Base-by-base conservation (phyloP, 2,329 filamentous ascomycete genomes). In the Cryphonectria carpinicola region DNA sequence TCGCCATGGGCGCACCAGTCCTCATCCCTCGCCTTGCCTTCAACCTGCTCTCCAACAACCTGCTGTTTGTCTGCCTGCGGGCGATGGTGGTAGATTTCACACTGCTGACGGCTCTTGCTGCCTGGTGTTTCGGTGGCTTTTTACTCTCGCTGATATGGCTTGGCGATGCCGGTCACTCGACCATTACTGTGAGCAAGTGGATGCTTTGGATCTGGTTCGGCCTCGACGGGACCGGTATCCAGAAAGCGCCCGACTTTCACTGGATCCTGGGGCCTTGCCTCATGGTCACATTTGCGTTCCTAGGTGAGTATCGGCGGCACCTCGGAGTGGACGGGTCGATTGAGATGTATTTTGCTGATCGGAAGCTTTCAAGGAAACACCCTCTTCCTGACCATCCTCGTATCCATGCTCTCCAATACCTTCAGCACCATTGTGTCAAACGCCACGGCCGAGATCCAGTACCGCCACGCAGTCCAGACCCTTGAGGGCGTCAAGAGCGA, bases 161-260 rank as follows among this genome's bases (percentile, higher is more conserved):
- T 11, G 89, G 89, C 71, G 86, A 92, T 74, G 90, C 89, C 28
- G 80, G 81, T 0, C 89, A 92, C 67, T 82, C 86, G 66, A 80
- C 90, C 5, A 82, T 92, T 80, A 93, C 90, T 1, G 94, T 96
- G 73, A 89, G 89, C 61, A 94, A 95, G 80, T 97, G 93, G 93
- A 95, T 97, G 93, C 87, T 96, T 1, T 96, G 92, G 87, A 95
- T 97, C 74, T 97, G 93, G 93, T 96, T 97, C 77, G 93, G 93
- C 2, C 87, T 97, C 1, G 93, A 96, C 75, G 93, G 88, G 8
- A 89, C 86, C 4, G 89, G 89, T 10, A 89, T 91, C 58, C 84
- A 88, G 64, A 80, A 84, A 74, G 88, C 88, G 70, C 85, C 87
- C 32, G 89, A 93, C 70, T 93, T 96, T 77, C 93, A 97, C 81